phyloP scores from a whole-genome alignment of 2,329 filamentous ascomycete species.

The Botrytis aclada region DNA sequence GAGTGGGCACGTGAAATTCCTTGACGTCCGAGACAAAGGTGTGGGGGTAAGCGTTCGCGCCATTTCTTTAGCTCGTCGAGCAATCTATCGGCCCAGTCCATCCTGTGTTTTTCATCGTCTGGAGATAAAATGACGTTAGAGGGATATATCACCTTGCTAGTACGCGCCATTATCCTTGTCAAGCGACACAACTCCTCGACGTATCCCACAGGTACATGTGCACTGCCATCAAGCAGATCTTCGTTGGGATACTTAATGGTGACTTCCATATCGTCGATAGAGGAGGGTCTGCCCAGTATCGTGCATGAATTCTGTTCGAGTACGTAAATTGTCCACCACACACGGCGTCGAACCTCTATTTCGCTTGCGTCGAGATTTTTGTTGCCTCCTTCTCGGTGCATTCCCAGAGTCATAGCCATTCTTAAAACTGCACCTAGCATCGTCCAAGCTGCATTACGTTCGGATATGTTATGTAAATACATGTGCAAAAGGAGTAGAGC shows the following conservation, averaged over 20 bases:
- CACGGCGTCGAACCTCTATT: slow-evolving; percentile 33
- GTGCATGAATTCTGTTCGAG: slow-evolving; percentile 37
- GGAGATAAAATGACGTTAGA: slow-evolving; percentile 24
- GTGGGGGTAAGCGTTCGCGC: slow-evolving; percentile 31
- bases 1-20: slow-evolving; percentile 27
- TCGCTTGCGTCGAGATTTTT: slow-evolving; percentile 39
- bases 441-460: slow-evolving; percentile 43
- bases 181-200: slow-evolving; percentile 31
- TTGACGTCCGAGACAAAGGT: slow-evolving; percentile 29
- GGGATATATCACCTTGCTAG: slow-evolving; percentile 34
- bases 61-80: slow-evolving; percentile 32
- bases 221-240: slow-evolving; percentile 31
- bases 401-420: slow-evolving; percentile 44
- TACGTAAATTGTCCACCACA: slow-evolving; percentile 36
- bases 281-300: slow-evolving; percentile 34
- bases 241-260: slow-evolving; percentile 35
- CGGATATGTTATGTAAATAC: slow-evolving; percentile 43
- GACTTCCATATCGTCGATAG: slow-evolving; percentile 35
- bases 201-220: slow-evolving; percentile 31
- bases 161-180: slow-evolving; percentile 30
- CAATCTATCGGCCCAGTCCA: slow-evolving; percentile 28
- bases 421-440: slow-evolving; percentile 43
- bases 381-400: slow-evolving; percentile 44
- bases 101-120: slow-evolving; percentile 28
- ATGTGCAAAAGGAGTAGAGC: slow-evolving; percentile 43